A percentile compares a stretch with the other conserved stretches of the same genome.
These are phyloP conservation scores for Fusarium liriodendri DNA, from an alignment of 2,329 filamentous ascomycete species.

Conservation along the genomic window DNA sequence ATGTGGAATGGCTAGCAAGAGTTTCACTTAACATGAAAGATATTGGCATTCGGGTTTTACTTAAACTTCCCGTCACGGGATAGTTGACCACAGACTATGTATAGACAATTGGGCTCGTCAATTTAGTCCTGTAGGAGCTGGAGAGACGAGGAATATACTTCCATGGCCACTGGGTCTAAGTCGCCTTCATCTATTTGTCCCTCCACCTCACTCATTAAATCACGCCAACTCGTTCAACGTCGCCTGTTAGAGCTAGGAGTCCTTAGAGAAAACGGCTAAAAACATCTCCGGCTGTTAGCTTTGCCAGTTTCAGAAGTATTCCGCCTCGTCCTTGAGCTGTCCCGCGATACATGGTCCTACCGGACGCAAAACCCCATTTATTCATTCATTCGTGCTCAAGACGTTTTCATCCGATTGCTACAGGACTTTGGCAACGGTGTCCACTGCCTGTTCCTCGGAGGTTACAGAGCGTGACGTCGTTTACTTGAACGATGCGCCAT, in stretches of 20 bases:
- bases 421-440: not conserved
- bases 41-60: not conserved
- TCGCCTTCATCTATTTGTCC: not conserved
- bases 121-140: not conserved
- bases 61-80: not conserved
- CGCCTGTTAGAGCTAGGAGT: not conserved
- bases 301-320: not conserved
- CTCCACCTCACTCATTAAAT: not conserved
- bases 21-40: not conserved
- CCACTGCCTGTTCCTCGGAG: not conserved
- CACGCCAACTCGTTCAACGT: not conserved
- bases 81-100: not conserved
- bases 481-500: not conserved
- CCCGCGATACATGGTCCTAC: not conserved
- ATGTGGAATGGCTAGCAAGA: not conserved
- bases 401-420: not conserved
- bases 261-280: not conserved
- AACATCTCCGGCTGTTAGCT: not conserved
- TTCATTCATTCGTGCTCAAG: not conserved
- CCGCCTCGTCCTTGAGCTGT: not conserved
- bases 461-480: not conserved
- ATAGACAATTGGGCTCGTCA: not conserved
- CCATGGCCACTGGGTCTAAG: not conserved
- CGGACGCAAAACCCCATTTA: not conserved
- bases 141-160: not conserved